Evolutionary conservation across 1,139 yeast species (phyloP).

Genomic region (Yamadazyma spencermartinsiae): DNA sequence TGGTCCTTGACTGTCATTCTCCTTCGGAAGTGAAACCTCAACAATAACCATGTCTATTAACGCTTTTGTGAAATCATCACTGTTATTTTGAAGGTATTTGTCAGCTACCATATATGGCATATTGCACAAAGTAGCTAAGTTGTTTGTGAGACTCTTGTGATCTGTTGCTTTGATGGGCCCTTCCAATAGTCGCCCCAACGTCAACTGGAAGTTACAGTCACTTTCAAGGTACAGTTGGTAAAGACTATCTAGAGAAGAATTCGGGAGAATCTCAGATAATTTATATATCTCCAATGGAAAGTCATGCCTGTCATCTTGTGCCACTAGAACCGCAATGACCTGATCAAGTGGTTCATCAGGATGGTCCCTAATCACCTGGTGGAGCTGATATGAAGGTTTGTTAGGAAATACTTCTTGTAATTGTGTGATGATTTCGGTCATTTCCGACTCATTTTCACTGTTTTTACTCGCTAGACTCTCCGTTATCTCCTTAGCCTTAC

Average conservation of each 20-base stretch:
- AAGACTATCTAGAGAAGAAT: conserved; percentile 4
- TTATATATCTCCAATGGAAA: conserved; percentile 12
- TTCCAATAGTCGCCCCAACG: conserved; percentile 4
- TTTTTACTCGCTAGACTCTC: no score
- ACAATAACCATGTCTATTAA: conserved; percentile 30
- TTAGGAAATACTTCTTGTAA: conserved; percentile 1
- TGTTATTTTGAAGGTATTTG: conserved; percentile 10
- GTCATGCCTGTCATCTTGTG: conserved; percentile 5
- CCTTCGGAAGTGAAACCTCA: conserved; percentile 9
- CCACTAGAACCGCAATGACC: conserved; percentile 2
- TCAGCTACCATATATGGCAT: background rate
- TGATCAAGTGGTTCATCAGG: conserved; percentile 4
- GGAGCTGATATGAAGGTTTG: background rate
- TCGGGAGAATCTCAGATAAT: conserved; percentile 13
- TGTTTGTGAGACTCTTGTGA: background rate
- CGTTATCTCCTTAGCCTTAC: no score
- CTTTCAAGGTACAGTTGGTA: conserved; percentile 2
- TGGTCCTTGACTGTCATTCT: background rate
- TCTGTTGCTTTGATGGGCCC: background rate
- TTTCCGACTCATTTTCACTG: background rate
- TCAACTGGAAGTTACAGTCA: conserved; percentile 4
- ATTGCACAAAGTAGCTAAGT: background rate
- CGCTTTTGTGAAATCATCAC: conserved; percentile 23
- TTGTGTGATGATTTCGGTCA: background rate
- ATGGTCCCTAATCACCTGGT: background rate